Percentiles rank a stretch among this genome's conserved stretches.
phyloP scores from a whole-genome alignment of 2,329 filamentous ascomycete species.

The Calonectria pauciramosa region DNA sequence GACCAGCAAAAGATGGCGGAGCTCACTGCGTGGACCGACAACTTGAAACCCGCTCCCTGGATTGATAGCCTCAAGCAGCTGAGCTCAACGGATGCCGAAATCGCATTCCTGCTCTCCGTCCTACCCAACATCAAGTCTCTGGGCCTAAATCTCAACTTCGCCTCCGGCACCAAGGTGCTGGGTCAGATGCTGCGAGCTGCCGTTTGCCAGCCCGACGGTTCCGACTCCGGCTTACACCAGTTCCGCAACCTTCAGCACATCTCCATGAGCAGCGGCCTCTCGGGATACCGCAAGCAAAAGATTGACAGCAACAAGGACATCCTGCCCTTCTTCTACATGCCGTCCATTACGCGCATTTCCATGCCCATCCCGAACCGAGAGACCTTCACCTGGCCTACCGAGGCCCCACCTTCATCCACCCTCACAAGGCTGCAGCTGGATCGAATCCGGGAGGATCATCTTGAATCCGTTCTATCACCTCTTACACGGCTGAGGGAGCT shows the following conservation, averaged over 20 bases:
- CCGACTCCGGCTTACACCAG: neutral
- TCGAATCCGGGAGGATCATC: slow-evolving; percentile 2
- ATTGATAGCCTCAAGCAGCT: slow-evolving; percentile 3
- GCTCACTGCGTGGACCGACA: neutral
- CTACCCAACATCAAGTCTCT: neutral
- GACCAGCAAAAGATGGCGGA: neutral
- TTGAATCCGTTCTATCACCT: neutral
- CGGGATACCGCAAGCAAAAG: slow-evolving; percentile 12
- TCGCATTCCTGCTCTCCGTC: slow-evolving; percentile 5
- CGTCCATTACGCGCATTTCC: neutral
- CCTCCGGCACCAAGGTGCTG: slow-evolving; percentile 12
- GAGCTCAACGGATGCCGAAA: neutral
- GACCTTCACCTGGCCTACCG: neutral
- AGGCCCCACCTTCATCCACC: neutral
- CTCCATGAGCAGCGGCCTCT: slow-evolving; percentile 9
- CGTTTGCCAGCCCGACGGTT: neutral
- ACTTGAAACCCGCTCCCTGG: neutral
- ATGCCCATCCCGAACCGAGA: slow-evolving; percentile 3
- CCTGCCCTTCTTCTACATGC: slow-evolving; percentile 14
- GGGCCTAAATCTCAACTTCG: slow-evolving; percentile 9
- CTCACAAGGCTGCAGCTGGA: neutral
- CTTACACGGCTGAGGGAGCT: neutral
- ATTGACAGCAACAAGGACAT: slow-evolving; percentile 13
- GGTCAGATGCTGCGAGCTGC: slow-evolving; percentile 14
- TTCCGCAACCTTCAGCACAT: slow-evolving; percentile 10